phyloP scores from a whole-genome alignment of 345 rosid genomes.

The Dimocarpus longan region DNA sequence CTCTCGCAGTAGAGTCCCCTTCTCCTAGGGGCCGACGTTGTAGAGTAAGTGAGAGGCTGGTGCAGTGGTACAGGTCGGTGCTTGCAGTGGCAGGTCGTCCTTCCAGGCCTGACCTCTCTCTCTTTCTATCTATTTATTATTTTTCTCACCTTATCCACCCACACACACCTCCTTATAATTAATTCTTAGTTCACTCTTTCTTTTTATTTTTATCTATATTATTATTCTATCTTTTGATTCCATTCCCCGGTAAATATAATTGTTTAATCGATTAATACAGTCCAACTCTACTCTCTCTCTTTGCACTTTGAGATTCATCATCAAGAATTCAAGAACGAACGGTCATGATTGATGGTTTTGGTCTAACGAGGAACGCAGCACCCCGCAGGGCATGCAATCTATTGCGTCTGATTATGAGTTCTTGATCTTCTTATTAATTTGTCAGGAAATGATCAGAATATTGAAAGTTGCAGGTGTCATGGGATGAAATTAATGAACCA shows the following conservation, averaged over 20 bases:
- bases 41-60: background rate
- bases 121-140: slow-evolving; percentile 8
- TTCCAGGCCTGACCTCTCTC: slow-evolving; percentile 8
- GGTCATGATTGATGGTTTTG: slow-evolving; percentile 11
- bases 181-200: background rate
- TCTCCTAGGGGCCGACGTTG: background rate
- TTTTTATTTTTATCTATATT: background rate
- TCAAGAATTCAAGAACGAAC: background rate
- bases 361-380: background rate
- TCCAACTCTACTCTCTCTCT: background rate
- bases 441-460: slow-evolving; percentile 15
- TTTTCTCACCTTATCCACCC: background rate
- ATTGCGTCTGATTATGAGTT: slow-evolving; percentile 20
- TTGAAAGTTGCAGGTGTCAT: background rate
- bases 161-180: background rate
- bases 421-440: background rate
- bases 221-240: background rate
- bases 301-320: background rate
- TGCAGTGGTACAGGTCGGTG: slow-evolving; percentile 1
- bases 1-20: background rate
- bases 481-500: too few species aligned
- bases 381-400: background rate
- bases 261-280: too few species aligned
- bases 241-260: background rate
- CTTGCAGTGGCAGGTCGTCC: slow-evolving; percentile 9